Evolutionary conservation across 768 basidiomycete genomes (phyloP).

Genomic region (Boletus subcaerulescens): DNA sequence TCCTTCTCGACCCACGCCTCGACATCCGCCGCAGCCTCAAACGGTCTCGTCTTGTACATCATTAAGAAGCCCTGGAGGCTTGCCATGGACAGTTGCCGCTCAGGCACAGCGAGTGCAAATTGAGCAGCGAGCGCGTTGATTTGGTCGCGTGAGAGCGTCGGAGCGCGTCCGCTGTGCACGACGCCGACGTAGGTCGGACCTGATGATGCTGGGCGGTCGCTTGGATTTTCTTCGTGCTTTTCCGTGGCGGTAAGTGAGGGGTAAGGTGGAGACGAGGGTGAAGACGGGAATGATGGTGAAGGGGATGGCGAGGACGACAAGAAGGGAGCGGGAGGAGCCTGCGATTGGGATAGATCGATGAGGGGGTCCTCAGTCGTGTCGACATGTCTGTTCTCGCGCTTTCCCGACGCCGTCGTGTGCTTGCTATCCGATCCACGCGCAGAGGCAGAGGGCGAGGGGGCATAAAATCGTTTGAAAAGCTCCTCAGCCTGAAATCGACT

Average conservation of each 20-base stretch:
- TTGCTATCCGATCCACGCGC: background rate
- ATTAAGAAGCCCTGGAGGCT: slow-evolving; percentile 61
- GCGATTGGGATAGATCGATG: slow-evolving; percentile 16
- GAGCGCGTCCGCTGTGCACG: slow-evolving; percentile 36
- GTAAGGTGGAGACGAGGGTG: background rate
- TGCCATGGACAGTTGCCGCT: slow-evolving; percentile 42
- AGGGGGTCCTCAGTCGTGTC: slow-evolving; percentile 1
- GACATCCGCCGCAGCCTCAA: slow-evolving; percentile 48
- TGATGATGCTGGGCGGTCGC: background rate
- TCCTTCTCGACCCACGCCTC: slow-evolving; percentile 52
- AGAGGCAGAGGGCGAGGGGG: slow-evolving; percentile 32
- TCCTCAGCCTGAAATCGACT: slow-evolving; percentile 64
- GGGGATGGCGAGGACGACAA: background rate
- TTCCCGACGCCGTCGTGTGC: background rate
- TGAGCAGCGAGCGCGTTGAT: slow-evolving; percentile 47
- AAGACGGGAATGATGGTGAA: background rate
- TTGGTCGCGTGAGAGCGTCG: slow-evolving; percentile 39
- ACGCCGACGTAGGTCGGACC: slow-evolving; percentile 9
- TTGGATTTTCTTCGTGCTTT: slow-evolving; percentile 7
- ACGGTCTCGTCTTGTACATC: slow-evolving; percentile 59
- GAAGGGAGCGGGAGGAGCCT: background rate
- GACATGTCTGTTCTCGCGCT: background rate
- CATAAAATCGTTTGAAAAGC: slow-evolving; percentile 67
- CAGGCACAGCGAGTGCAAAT: slow-evolving; percentile 55
- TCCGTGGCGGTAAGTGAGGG: slow-evolving; percentile 5